Base-by-base conservation (phyloP, 2,329 filamentous ascomycete genomes). In the Pyrenochaeta sp. region DNA sequence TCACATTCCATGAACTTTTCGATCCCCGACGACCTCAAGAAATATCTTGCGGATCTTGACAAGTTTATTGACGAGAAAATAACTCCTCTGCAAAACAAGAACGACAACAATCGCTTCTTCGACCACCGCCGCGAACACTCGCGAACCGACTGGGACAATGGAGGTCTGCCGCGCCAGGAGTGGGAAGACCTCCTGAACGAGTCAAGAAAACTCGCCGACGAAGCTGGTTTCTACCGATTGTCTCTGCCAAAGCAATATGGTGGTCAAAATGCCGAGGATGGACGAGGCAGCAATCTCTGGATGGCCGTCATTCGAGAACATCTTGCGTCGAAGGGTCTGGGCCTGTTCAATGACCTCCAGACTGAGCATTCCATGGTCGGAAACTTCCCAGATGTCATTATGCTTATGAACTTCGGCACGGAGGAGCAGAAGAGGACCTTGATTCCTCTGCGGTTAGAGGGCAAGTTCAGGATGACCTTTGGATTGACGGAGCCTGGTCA, bases 41-140 rank as follows among this genome's bases (percentile, higher is more conserved):
- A 70, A 6, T 80, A 81, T 57, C 65, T 84, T 20, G 44, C 62
- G 19, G 64, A 71, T n/a, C 69, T 85, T 9, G 81, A 85, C 65
- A 58, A 60, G n/a, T 85, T 85, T 68, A 84, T 86, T 53, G 70
- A 76, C 3, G 59, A 65, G 10, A 74, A 76, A 35, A 85, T 84
- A 53, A 66, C 70, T 0, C 81, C 81, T 1, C 69, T 84, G 1
- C 81, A 86, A 62, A 67, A 78, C 49, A 67, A 71, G 17, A 67
- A 81, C 57, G 81, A 85, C 63, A 86, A 86, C 60, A 74, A 82
- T 41, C 78, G 82, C 44, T 86, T 86, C 76, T 86, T 86, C 68
- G 82, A 86, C 64, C 80, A 86, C 65, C 78, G 83, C 13, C 80
- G 83, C 51, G 83, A 86, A 55, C 76, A 84, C 57, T 72, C 81